A percentile compares a stretch with the other conserved stretches of the same genome.
Evolutionary conservation across 2,329 filamentous ascomycete species (phyloP).

Genomic region (Paecilomyces variotii): DNA sequence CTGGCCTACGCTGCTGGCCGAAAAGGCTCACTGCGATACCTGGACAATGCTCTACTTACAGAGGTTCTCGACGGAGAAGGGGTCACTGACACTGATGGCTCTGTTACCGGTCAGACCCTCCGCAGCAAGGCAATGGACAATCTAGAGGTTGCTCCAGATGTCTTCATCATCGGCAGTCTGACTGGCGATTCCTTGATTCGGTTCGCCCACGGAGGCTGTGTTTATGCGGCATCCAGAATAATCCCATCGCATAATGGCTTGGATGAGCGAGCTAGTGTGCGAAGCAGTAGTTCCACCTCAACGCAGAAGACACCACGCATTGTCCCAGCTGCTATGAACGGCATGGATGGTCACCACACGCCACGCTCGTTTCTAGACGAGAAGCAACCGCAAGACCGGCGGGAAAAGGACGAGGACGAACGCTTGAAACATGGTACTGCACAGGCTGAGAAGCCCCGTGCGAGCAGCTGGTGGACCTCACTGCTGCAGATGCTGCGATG

Average conservation of each 20-base stretch:
- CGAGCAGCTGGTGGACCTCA: slow-evolving; percentile 14
- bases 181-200: slow-evolving; percentile 54
- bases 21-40: slow-evolving; percentile 47
- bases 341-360: slow-evolving; percentile 29
- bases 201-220: slow-evolving; percentile 52
- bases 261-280: slow-evolving; percentile 9
- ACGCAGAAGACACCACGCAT: neutral
- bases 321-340: slow-evolving; percentile 25
- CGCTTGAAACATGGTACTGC: slow-evolving; percentile 11
- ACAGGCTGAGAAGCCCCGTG: slow-evolving; percentile 3
- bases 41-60: slow-evolving; percentile 37
- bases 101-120: slow-evolving; percentile 47
- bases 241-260: slow-evolving; percentile 20
- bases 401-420: slow-evolving; percentile 9
- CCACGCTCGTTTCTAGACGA: slow-evolving; percentile 5
- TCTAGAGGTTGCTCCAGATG: slow-evolving; percentile 44
- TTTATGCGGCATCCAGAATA: slow-evolving; percentile 48
- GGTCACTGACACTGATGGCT: slow-evolving; percentile 12
- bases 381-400: neutral
- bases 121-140: slow-evolving; percentile 44
- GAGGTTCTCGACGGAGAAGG: slow-evolving; percentile 36
- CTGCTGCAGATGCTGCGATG: slow-evolving; percentile 10
- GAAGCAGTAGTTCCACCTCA: slow-evolving; percentile 13
- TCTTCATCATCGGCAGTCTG: slow-evolving; percentile 52
- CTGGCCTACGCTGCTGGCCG: slow-evolving; percentile 51